Evolutionary conservation across 371 early-diverging fungal genomes (phyloP).

Genomic region (Mucor velutinosus): DNA sequence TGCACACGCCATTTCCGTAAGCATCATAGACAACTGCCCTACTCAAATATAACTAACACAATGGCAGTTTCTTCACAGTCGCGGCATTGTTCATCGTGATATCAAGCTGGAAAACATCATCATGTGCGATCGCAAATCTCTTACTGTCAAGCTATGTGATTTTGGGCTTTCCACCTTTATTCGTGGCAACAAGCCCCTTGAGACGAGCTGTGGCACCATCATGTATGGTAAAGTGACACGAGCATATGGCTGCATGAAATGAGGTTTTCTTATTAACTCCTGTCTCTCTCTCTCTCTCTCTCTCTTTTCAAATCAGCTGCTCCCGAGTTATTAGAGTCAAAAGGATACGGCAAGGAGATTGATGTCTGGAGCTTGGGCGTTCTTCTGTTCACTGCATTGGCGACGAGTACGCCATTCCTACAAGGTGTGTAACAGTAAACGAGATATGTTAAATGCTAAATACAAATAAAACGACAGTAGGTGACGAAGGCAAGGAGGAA

Average conservation of each 20-base stretch:
- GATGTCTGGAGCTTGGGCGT: constrained; percentile 99
- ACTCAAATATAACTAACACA: not conserved
- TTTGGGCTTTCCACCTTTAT: constrained; percentile 19
- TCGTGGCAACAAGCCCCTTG: not conserved
- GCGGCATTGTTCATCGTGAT: constrained; percentile 77
- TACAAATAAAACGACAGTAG: not conserved
- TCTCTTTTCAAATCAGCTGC: constrained; percentile 44
- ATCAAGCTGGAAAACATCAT: constrained; percentile 79
- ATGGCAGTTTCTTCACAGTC: constrained; percentile 59
- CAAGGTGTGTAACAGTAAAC: not conserved
- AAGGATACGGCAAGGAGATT: constrained; percentile 92
- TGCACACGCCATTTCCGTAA: constrained; percentile 29
- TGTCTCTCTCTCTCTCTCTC: no score
- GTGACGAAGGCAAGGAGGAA: not conserved
- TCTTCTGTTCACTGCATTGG: constrained; percentile 90
- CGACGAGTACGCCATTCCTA: constrained; percentile 92
- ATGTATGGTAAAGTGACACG: constrained; percentile 22
- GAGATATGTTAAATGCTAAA: not conserved
- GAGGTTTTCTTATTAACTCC: not conserved
- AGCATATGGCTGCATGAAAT: not conserved
- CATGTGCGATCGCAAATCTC: constrained; percentile 25
- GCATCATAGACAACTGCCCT: not conserved
- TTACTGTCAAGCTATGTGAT: constrained; percentile 21
- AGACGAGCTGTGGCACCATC: constrained; percentile 20
- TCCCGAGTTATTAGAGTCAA: constrained; percentile 84